These are phyloP conservation scores for Raddia guianensis DNA, from an alignment of 176 grass and related monocot genomes.

Conservation along the genomic window DNA sequence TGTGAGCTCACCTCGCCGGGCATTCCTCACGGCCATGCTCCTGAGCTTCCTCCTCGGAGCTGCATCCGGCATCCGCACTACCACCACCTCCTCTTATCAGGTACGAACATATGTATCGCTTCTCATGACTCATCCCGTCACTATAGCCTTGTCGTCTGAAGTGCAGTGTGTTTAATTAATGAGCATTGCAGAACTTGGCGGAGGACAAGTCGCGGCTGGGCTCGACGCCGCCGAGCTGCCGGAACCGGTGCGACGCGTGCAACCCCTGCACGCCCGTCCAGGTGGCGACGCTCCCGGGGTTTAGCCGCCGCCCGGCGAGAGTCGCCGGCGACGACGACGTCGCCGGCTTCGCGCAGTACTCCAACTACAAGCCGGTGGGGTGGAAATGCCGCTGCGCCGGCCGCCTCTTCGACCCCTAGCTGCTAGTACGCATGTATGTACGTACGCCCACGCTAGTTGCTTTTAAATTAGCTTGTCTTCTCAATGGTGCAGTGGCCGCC, in stretches of 20 bases:
- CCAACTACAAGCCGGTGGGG: constrained; percentile 96
- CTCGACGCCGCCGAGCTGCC: constrained; percentile 91
- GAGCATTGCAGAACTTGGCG: constrained; percentile 40
- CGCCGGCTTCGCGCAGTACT: constrained; percentile 52
- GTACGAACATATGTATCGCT: constrained; percentile 30
- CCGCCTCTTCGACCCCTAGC: constrained; percentile 76
- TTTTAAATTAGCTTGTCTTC: not conserved
- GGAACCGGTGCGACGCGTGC: constrained; percentile 83
- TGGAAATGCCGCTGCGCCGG: constrained; percentile 91
- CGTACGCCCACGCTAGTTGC: not conserved
- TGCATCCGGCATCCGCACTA: constrained; percentile 39
- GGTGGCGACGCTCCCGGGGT: constrained; percentile 55
- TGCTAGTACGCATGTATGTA: constrained; percentile 37
- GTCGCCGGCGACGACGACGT: not conserved
- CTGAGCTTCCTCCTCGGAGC: constrained; percentile 56
- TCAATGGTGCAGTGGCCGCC: not conserved
- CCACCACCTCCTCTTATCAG: constrained; percentile 42
- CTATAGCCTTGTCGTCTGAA: not conserved
- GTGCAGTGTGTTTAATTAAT: not conserved
- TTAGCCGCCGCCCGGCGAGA: constrained; percentile 3
- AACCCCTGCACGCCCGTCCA: constrained; percentile 86
- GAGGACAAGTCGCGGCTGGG: constrained; percentile 89
- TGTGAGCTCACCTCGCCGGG: constrained; percentile 52
- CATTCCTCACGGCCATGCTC: constrained; percentile 39
- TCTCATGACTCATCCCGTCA: not conserved